These are phyloP conservation scores for Starmera quercuum DNA, from an alignment of 805 yeast species.

Conservation along the genomic window DNA sequence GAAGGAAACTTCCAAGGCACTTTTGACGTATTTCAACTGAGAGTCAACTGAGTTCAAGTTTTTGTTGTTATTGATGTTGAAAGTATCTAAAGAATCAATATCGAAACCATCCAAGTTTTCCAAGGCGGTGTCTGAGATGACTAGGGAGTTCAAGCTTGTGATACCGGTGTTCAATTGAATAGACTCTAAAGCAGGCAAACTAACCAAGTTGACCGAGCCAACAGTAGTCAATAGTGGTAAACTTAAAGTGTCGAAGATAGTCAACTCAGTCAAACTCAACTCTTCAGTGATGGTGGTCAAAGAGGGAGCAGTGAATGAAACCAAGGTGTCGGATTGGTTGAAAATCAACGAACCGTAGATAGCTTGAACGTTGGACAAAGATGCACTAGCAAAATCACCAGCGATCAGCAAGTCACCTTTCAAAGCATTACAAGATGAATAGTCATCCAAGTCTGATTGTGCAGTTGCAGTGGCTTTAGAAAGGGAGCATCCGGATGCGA, in stretches of 20 bases:
- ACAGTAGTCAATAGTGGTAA: constrained; percentile 77
- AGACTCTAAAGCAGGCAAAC: constrained; percentile 74
- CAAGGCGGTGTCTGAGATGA: constrained; percentile 69
- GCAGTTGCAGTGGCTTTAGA: constrained; percentile 64
- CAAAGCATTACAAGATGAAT: constrained; percentile 69
- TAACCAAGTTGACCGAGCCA: constrained; percentile 71
- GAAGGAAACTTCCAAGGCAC: constrained; percentile 70
- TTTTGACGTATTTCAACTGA: constrained; percentile 65
- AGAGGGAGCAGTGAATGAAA: constrained; percentile 68
- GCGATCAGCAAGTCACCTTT: constrained; percentile 70
- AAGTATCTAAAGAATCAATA: constrained; percentile 37
- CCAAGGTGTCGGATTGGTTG: constrained; percentile 55
- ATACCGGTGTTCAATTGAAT: constrained; percentile 68
- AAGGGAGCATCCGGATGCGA: constrained; percentile 62
- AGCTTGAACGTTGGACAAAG: constrained; percentile 67
- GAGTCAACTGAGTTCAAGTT: constrained; percentile 68
- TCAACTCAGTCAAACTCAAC: constrained; percentile 54
- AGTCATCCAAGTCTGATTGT: constrained; percentile 68
- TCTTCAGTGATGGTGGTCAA: constrained; percentile 69
- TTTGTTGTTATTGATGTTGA: constrained; percentile 87
- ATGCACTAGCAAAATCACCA: constrained; percentile 57
- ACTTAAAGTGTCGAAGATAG: constrained; percentile 57
- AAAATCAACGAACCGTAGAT: constrained; percentile 71
- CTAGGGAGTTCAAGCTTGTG: constrained; percentile 61
- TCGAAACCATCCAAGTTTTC: constrained; percentile 61